Evolutionary conservation across 2,329 filamentous ascomycete genomes (phyloP), one percentile per base, ranked within the genome.

Genomic region (Tolypocladium guangdongense): DNA sequence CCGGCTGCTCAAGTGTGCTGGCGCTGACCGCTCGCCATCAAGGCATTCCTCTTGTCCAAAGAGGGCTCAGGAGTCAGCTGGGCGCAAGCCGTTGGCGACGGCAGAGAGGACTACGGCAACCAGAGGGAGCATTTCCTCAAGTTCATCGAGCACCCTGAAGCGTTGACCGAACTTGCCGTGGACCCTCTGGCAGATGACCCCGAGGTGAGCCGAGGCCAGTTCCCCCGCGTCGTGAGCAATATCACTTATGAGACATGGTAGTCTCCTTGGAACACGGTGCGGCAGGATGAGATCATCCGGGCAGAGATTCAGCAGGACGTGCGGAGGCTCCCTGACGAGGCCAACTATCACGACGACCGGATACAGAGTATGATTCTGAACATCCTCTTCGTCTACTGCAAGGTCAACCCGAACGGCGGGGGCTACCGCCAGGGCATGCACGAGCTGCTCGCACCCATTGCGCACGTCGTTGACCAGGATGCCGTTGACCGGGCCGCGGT

Each of bases 351-450:
- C 54, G 81, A 91, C 60, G 81, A 85, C 14, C 73, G 78, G 16
- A 88, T 88, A 1, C 93, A 97, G 67, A 78, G 77, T 43, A 87
- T 89, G 69, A 84, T 99, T 62, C 73, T 95, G 35, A 88, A 99
- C 64, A 84, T 96, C 35, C 76, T 99, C 36, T 99, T 97, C 69
- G 81, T 99, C 59, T 97, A 91, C 71, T 93, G 90, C 72, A 97
- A 96, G 69, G 79, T 95, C 52, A 89, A 97, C 64, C 89, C 89
- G 2, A 83, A 86, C 60, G 78, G 90, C 52, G 90, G 90, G 18
- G 90, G 83, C 20, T 99, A 99, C 66, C 83, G 93, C n/a, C 93
- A 99, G 72, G 93, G 93, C 12, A 99, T 99, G 92, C 93, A 99
- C 66, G 93, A 99, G 70, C 75, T 99, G 45, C 76, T 97, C 16